These are phyloP conservation scores for Penicillium ochrochloron DNA, from an alignment of 495 filamentous ascomycete species.

Conservation along the genomic window DNA sequence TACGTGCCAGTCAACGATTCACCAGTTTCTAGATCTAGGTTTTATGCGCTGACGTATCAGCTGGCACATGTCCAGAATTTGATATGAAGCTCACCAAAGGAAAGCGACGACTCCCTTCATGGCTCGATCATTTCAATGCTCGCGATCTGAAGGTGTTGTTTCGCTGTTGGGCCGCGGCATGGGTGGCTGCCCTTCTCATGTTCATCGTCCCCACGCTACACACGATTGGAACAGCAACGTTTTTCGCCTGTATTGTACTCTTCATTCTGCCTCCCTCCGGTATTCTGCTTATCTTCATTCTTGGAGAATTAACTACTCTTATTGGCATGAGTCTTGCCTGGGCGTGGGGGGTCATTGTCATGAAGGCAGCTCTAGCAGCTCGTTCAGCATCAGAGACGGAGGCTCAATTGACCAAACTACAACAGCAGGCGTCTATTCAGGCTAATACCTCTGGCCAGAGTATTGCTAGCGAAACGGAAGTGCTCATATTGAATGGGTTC, in stretches of 20 bases:
- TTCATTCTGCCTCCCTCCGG: background rate
- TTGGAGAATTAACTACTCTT: background rate
- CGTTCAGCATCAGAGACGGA: conserved; percentile 1
- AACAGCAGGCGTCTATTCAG: background rate
- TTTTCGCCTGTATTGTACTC: background rate
- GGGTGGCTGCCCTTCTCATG: background rate
- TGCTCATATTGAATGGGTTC: background rate
- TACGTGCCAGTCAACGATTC: too few relatives aligned
- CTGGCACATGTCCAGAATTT: background rate
- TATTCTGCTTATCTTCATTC: conserved; percentile 3
- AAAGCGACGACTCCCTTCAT: background rate
- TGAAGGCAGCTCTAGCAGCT: conserved; percentile 9
- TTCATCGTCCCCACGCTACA: background rate
- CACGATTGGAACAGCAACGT: background rate
- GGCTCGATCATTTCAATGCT: background rate
- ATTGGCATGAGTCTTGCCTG: conserved; percentile 4
- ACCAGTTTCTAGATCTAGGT: too few relatives aligned
- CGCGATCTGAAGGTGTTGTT: background rate
- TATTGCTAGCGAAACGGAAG: background rate
- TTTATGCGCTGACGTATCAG: background rate
- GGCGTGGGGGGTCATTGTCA: conserved; percentile 6
- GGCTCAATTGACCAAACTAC: background rate
- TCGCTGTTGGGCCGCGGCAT: background rate
- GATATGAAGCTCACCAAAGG: background rate
- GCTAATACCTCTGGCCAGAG: conserved; percentile 1